phyloP scores from a whole-genome alignment of 2,329 filamentous ascomycete genomes.

The Didymella pinodella region DNA sequence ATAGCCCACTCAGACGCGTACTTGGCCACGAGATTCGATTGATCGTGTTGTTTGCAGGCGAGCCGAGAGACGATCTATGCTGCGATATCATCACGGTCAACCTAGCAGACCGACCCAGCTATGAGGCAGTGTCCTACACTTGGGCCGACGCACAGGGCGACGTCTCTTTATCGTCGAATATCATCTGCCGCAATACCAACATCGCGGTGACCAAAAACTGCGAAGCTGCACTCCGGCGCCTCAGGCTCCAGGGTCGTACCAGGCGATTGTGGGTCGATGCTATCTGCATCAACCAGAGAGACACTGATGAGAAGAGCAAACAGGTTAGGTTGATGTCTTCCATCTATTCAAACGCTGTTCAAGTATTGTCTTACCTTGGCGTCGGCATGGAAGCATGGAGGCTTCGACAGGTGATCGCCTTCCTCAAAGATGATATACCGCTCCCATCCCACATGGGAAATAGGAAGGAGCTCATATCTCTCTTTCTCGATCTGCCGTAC shows the following conservation, averaged over 20 bases:
- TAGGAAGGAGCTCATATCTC: neutral
- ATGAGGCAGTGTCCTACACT: conserved; percentile 35
- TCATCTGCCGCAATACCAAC: neutral
- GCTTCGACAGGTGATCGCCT: neutral
- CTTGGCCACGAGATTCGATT: conserved; percentile 27
- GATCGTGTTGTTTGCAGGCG: conserved; percentile 20
- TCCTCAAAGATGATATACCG: neutral
- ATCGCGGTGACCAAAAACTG: conserved; percentile 25
- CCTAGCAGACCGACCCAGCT: conserved; percentile 25
- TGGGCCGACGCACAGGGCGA: conserved; percentile 24
- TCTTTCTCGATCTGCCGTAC: conserved; percentile 10
- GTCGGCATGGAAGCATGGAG: neutral
- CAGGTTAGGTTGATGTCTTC: conserved; percentile 27
- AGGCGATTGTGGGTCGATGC: conserved; percentile 30
- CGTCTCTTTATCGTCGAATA: neutral
- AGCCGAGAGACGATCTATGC: conserved; percentile 4
- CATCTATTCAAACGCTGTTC: conserved; percentile 16
- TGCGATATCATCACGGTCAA: conserved; percentile 28
- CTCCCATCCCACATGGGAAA: too few species aligned
- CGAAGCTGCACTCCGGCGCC: conserved; percentile 17
- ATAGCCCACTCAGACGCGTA: neutral
- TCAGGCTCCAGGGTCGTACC: conserved; percentile 8
- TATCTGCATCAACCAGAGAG: conserved; percentile 32
- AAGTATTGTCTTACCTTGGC: conserved; percentile 14
- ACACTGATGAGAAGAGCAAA: conserved; percentile 20